Percentiles rank a stretch among this genome's conserved stretches.
These are phyloP conservation scores for Penicillium bovifimosum DNA, from an alignment of 495 filamentous ascomycete species.

Conservation along the genomic window DNA sequence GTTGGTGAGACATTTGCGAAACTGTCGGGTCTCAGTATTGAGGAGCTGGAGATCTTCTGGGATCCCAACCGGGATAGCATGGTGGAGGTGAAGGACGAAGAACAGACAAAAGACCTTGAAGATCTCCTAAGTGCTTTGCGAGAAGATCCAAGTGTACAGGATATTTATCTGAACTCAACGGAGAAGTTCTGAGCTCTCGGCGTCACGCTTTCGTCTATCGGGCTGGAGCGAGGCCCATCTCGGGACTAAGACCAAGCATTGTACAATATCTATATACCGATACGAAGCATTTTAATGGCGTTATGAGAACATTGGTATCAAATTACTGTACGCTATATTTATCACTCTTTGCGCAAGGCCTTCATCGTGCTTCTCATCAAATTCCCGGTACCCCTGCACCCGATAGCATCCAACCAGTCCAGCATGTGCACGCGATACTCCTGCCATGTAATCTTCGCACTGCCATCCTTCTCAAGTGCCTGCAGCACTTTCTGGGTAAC, in stretches of 20 bases:
- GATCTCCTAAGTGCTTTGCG: constrained; percentile 36
- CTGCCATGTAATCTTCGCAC: constrained; percentile 62
- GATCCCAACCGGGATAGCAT: constrained; percentile 73
- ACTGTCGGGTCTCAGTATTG: constrained; percentile 55
- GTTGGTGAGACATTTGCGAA: constrained; percentile 58
- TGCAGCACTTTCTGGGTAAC: constrained; percentile 64
- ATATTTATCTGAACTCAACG: constrained; percentile 58
- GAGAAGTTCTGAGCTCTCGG: constrained; percentile 21
- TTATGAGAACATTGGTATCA: not conserved
- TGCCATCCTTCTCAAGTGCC: constrained; percentile 60
- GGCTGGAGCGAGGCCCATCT: not conserved
- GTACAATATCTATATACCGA: constrained; percentile 22
- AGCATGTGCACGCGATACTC: constrained; percentile 74
- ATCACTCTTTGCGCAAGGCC: constrained; percentile 46
- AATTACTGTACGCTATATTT: not conserved
- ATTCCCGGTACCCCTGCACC: constrained; percentile 59
- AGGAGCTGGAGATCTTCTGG: constrained; percentile 78
- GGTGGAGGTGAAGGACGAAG: constrained; percentile 49
- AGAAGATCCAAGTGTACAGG: constrained; percentile 60
- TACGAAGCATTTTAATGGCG: constrained; percentile 19
- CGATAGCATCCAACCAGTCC: constrained; percentile 59
- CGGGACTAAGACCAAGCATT: not conserved
- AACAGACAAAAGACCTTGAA: constrained; percentile 50
- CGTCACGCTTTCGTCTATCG: not conserved
- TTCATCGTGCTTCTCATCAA: constrained; percentile 86